phyloP scores from a whole-genome alignment of 208 protist species.

The Trypanosomatidae sp. region DNA sequence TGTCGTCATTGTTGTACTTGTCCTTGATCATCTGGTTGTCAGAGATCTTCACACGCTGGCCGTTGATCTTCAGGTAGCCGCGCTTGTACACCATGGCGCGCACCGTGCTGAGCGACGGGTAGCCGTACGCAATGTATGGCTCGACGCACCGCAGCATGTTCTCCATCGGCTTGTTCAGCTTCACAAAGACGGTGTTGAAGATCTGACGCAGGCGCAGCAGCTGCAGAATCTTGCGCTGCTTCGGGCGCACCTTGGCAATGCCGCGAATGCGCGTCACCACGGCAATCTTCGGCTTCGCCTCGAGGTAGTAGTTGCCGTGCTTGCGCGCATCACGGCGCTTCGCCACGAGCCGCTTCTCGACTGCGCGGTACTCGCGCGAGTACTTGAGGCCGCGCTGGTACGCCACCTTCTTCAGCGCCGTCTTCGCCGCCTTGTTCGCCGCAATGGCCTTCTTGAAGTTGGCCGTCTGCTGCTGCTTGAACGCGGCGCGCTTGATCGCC shows the following conservation, averaged over 20 bases:
- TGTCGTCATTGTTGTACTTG: slow-evolving; percentile 87
- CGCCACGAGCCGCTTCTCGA: slow-evolving; percentile 80
- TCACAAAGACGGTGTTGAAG: slow-evolving; percentile 99
- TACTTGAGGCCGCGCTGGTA: slow-evolving; percentile 85
- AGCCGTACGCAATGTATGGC: slow-evolving; percentile 99
- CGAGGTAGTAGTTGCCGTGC: slow-evolving; percentile 95
- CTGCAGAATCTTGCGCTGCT: slow-evolving; percentile 98
- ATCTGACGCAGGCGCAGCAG: slow-evolving; percentile 98
- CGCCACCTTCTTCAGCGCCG: slow-evolving; percentile 54
- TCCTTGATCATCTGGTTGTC: slow-evolving; percentile 95
- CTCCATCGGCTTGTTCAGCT: slow-evolving; percentile 98
- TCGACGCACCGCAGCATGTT: slow-evolving; percentile 98
- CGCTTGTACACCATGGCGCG: slow-evolving; percentile 99
- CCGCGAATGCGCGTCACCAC: slow-evolving; percentile 99
- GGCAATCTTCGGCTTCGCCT: slow-evolving; percentile 97
- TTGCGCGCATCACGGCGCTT: slow-evolving; percentile 82
- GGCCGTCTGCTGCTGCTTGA: slow-evolving; percentile 85
- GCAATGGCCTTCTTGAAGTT: slow-evolving; percentile 79
- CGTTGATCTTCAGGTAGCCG: slow-evolving; percentile 96
- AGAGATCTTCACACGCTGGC: slow-evolving; percentile 95
- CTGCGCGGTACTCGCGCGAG: slow-evolving; percentile 92
- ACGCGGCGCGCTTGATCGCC: slow-evolving; percentile 81
- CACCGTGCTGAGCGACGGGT: slow-evolving; percentile 96
- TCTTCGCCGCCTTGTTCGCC: slow-evolving; percentile 51
- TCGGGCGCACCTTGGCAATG: slow-evolving; percentile 98